Evolutionary conservation across 2,329 filamentous ascomycete genomes (phyloP), one percentile per base, ranked within the genome.

Genomic region (Fusarium odoratissimum): DNA sequence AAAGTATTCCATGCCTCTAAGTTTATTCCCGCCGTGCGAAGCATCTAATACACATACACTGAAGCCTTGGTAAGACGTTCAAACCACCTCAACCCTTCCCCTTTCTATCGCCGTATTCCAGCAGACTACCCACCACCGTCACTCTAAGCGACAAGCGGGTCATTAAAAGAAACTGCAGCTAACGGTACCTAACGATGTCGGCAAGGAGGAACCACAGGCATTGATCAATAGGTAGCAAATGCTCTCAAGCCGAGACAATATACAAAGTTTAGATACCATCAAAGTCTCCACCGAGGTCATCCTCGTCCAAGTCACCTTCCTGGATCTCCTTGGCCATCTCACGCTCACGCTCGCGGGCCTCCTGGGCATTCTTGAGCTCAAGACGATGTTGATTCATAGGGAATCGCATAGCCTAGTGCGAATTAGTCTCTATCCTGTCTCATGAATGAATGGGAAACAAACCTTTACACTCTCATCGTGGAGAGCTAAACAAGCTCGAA

Each of bases 321-420:
- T 97, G 94, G 80, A 99, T 98, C 87, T 99, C 96, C 88, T 98
- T 98, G 72, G 95, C 96, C 87, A 99, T 91, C 84, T 99, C 96
- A 23, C 96, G 90, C 86, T 99, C 96, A 25, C 96, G 90, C 83
- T 99, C 96, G 56, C 96, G 90, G n/a, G 96, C 96, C 84, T 99
- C 97, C 83, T 98, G 95, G 1, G 96, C 96, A 78, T 97, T 98
- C 89, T 98, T 98, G 62, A 99, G 89, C 84, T 99, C 96, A 62
- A 98, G 88, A 23, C 96, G 91, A 84, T 99, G 96, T 83, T 98
- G 96, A 86, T 99, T 98, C 95, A 98, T 98, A 5, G 96, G 96
- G 84, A 98, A 99, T 61, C 96, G 91, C 96, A 99, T 99, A 31
- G 96, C 95, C 93, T 95, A 57, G 25, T 60, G 44, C 12, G 25